Conservation (phyloP, 2,329 filamentous ascomycete genomes). For the Neobulgaria alba region DNA sequence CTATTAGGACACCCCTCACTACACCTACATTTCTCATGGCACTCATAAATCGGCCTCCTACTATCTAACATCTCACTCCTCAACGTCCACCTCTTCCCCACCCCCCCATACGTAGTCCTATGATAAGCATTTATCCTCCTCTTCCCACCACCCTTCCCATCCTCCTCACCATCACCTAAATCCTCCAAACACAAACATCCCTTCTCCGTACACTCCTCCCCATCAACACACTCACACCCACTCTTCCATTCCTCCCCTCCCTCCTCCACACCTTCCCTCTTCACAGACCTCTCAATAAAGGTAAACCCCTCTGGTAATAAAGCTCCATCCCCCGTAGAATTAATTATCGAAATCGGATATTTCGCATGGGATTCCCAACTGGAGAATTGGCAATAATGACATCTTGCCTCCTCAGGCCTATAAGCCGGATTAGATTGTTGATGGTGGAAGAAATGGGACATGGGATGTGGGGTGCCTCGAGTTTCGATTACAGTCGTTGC, state of each 20-base stretch:
- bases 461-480: too few species aligned
- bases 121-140: slow-evolving; percentile 45
- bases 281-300: slow-evolving; percentile 57
- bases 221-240: slow-evolving; percentile 58
- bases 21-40: slow-evolving; percentile 64
- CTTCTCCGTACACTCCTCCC: slow-evolving; percentile 56
- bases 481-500: too few species aligned
- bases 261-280: slow-evolving; percentile 50
- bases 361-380: slow-evolving; percentile 40
- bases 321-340: slow-evolving; percentile 45
- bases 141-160: neutral
- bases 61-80: slow-evolving; percentile 43
- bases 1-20: slow-evolving; percentile 58
- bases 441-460: slow-evolving; percentile 9
- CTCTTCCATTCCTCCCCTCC: slow-evolving; percentile 53
- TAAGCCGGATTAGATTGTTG: neutral
- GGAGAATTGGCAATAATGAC: slow-evolving; percentile 55
- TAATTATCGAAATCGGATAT: slow-evolving; percentile 54
- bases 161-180: slow-evolving; percentile 41
- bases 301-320: slow-evolving; percentile 54
- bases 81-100: slow-evolving; percentile 40
- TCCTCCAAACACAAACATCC: slow-evolving; percentile 58
- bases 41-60: slow-evolving; percentile 67
- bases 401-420: slow-evolving; percentile 34
- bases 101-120: slow-evolving; percentile 33